phyloP scores from a whole-genome alignment of 352 stramenopile genomes.

The Pythium rhizo-oryzae region DNA sequence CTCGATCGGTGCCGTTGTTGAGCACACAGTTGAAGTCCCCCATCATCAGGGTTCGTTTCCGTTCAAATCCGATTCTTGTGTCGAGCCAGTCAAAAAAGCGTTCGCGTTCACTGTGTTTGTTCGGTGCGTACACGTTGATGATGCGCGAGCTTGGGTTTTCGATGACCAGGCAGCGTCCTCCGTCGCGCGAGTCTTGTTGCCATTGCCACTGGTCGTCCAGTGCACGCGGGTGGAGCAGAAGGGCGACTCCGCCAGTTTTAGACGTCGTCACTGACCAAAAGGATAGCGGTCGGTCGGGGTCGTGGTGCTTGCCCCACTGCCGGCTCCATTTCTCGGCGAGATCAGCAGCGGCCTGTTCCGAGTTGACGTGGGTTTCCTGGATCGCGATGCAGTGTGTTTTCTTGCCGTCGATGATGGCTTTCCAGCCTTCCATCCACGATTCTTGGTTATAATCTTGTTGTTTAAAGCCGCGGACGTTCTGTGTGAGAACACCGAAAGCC shows the following conservation, averaged over 20 bases:
- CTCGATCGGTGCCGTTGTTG: background rate
- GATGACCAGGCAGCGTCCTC: background rate
- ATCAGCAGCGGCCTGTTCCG: background rate
- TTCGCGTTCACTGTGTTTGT: too few relatives aligned
- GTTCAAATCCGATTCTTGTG: too few relatives aligned
- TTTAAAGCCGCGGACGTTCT: conserved; percentile 7
- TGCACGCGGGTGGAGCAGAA: background rate
- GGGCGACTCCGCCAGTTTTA: background rate
- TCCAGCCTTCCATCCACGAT: conserved; percentile 1
- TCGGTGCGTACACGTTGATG: background rate
- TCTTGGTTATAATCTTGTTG: conserved; percentile 4
- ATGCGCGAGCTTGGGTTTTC: background rate
- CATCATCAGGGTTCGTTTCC: too few relatives aligned
- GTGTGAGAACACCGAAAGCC: background rate
- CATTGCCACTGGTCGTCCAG: background rate
- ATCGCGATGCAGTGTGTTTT: background rate
- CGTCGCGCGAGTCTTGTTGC: background rate
- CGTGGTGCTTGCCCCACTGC: background rate
- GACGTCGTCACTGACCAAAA: background rate
- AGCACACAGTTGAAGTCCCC: conserved; percentile 7
- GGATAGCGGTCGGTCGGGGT: background rate
- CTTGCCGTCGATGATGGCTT: background rate
- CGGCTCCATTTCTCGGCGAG: background rate
- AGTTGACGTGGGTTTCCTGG: conserved; percentile 3
- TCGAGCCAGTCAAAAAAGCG: too few relatives aligned